A percentile compares a stretch with the other conserved stretches of the same genome.
These are phyloP conservation scores for Exutisphaerella laricina DNA, from an alignment of 2,329 filamentous ascomycete genomes.

Conservation along the genomic window DNA sequence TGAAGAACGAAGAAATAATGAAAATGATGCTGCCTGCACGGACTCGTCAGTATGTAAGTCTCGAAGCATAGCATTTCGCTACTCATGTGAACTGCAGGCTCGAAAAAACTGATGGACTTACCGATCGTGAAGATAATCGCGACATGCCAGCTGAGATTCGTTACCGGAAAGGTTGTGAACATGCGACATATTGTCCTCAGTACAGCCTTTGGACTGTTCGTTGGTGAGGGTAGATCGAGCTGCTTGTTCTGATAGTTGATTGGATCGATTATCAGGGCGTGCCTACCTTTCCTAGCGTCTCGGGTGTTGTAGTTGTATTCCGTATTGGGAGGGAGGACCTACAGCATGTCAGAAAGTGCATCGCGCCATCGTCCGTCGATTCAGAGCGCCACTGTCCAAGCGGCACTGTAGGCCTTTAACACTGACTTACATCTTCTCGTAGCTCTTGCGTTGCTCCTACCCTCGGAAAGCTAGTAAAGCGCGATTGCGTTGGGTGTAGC, in stretches of 20 bases:
- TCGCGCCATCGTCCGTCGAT: too few species aligned
- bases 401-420: too few species aligned
- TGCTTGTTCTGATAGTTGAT: neutral
- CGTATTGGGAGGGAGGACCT: neutral
- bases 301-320: neutral
- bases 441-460: neutral
- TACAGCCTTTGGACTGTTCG: neutral
- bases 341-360: too few species aligned
- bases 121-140: constrained; percentile 50
- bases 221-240: neutral
- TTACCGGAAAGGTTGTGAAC: constrained; percentile 36
- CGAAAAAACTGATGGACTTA: too few species aligned
- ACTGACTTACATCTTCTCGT: neutral
- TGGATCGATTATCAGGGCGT: neutral
- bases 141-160: constrained; percentile 33
- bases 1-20: constrained; percentile 56
- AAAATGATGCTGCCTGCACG: constrained; percentile 42
- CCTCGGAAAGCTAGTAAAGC: neutral
- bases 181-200: constrained; percentile 31
- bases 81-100: too few species aligned
- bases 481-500: constrained; percentile 1
- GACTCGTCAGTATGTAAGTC: too few species aligned
- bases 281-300: neutral
- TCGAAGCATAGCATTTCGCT: too few species aligned
- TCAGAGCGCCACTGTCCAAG: too few species aligned